A percentile compares a stretch with the other conserved stretches of the same genome.
Conservation (phyloP, 2,329 filamentous ascomycete genomes). For the Cladorrhinum sp. region DNA sequence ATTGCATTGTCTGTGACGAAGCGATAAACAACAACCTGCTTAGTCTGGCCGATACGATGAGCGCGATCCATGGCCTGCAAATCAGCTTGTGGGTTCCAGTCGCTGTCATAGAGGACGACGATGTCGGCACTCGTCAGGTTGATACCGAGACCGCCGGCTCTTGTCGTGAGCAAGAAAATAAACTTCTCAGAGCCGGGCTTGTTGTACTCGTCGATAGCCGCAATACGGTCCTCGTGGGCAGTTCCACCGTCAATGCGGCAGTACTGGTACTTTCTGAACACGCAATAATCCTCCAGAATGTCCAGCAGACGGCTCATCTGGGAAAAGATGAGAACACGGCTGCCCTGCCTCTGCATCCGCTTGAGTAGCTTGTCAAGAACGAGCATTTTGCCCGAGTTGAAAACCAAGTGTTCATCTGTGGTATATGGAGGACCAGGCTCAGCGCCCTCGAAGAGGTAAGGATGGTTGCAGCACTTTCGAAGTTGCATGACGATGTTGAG, state of each 20-base stretch:
- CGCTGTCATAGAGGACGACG: conserved; percentile 93
- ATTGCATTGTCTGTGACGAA: conserved; percentile 98
- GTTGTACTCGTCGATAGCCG: conserved; percentile 98
- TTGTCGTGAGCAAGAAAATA: conserved; percentile 89
- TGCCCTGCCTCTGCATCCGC: conserved; percentile 80
- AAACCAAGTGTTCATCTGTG: conserved; percentile 91
- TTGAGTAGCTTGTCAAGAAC: conserved; percentile 89
- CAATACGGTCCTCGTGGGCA: conserved; percentile 94
- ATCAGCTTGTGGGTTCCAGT: conserved; percentile 99
- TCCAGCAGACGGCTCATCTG: conserved; percentile 98
- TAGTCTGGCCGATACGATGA: conserved; percentile 97
- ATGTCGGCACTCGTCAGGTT: conserved; percentile 95
- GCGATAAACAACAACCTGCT: conserved; percentile 93
- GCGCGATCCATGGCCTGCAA: conserved; percentile 98
- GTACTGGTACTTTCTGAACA: conserved; percentile 92
- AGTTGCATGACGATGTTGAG: conserved; percentile 99
- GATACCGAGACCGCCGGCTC: conserved; percentile 93
- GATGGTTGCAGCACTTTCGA: conserved; percentile 97
- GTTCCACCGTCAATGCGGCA: conserved; percentile 96
- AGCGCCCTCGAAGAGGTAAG: conserved; percentile 95
- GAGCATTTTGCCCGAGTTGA: conserved; percentile 95
- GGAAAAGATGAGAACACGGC: conserved; percentile 96
- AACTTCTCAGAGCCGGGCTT: conserved; percentile 94
- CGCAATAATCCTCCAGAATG: conserved; percentile 96
- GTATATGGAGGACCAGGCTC: conserved; percentile 97